Base-by-base conservation (phyloP, 352 stramenopile genomes). In the Pilasporangium apinafurcum region DNA sequence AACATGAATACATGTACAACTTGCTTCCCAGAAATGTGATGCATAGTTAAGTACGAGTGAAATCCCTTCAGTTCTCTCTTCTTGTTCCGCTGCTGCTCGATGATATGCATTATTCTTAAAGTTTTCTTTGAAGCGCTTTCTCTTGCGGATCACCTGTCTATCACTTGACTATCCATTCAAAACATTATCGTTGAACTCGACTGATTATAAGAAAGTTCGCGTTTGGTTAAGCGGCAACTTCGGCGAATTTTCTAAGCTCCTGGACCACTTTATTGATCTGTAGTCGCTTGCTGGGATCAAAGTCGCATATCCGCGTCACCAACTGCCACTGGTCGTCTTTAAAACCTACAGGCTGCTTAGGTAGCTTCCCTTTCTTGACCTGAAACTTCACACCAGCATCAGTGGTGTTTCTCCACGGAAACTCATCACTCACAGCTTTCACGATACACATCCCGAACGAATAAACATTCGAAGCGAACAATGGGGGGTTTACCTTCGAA, bases 391-490 rank as follows among this genome's bases (percentile, higher is more conserved):
- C 46, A 8, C 39, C 20, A 14, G 28, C 33, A 25, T 68, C 58
- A 1, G 48, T 37, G 30, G 49, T 44, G 12, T 48, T 37, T 0
- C 47, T 37, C 59, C 55, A 73, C 0, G 62, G 62, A n/a, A 57
- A 12, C 7, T 51, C 29, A 1, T 48, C 51, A 31, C 37, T 68
- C 5, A 71, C 28, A 0, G 59, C 47, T 47, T 71, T 50, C 2
- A 73, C 52, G 17, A 57, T 57, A 21, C 59, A 68, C 55, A 77
- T 65, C 5, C 48, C 59, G 7, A 77, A 56, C 5, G 42, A 48
- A n/a, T 66, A 73, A 1, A 77, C 44, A 32, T 74, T 66, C 14
- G 62, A 68, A 21, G 52, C 56, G 18, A 53, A 55, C 20, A 47
- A 17, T 2, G 21, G n/a, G 4, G 8, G 16, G 28, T 48, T 37